Evolutionary conservation across 2,329 filamentous ascomycete species (phyloP).

Genomic region (Dactylellina parvicollis): DNA sequence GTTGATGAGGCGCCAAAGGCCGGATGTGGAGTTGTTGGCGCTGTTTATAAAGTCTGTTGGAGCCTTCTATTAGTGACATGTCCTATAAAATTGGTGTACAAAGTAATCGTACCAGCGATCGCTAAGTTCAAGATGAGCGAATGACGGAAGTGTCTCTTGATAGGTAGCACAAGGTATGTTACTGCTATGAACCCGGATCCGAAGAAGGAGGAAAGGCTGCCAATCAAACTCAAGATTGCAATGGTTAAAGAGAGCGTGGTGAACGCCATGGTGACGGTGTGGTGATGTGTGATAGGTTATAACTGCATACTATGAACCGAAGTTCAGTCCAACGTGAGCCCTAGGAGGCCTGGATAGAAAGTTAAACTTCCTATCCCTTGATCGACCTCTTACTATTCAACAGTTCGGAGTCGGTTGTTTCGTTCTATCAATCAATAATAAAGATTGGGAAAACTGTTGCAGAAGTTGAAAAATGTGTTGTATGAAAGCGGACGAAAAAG

Average conservation of each 20-base stretch:
- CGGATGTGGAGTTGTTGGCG: slow-evolving; percentile 63
- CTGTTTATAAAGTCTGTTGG: slow-evolving; percentile 62
- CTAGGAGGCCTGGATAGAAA: no score
- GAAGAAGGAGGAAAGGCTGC: slow-evolving; percentile 46
- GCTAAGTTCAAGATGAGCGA: slow-evolving; percentile 53
- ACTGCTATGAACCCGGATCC: slow-evolving; percentile 51
- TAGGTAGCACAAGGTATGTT: slow-evolving; percentile 50
- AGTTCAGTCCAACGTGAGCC: no score
- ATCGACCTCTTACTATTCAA: no score
- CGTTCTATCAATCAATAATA: no score
- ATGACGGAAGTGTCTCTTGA: slow-evolving; percentile 53
- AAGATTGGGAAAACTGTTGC: neutral
- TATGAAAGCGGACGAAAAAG: neutral
- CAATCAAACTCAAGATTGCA: slow-evolving; percentile 41
- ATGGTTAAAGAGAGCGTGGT: slow-evolving; percentile 36
- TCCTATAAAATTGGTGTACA: neutral
- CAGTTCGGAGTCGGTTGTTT: no score
- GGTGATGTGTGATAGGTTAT: no score
- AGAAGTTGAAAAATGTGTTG: neutral
- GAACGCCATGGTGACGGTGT: slow-evolving; percentile 40
- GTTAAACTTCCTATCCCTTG: no score
- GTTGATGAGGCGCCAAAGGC: slow-evolving; percentile 60
- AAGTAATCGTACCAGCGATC: slow-evolving; percentile 36
- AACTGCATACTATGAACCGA: no score
- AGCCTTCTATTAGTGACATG: neutral